phyloP scores from a whole-genome alignment of 345 rosid species.

The Dipteronia dyeriana region DNA sequence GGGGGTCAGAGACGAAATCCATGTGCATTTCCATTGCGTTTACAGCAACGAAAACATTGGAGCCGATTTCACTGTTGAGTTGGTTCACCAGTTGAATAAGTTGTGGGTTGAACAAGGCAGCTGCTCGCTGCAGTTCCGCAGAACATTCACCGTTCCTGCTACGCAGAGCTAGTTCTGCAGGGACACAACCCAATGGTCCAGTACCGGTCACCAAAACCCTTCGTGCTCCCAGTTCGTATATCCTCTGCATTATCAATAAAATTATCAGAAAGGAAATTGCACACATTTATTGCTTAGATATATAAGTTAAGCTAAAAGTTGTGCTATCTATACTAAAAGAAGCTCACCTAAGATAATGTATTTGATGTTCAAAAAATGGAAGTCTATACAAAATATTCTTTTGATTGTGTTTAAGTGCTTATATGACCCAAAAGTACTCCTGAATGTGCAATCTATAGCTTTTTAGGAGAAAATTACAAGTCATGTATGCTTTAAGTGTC shows the following conservation, averaged over 20 bases:
- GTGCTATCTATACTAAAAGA: not conserved
- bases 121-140: slow-evolving; percentile 57
- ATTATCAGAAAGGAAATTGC: too few species aligned
- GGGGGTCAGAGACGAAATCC: slow-evolving; percentile 63
- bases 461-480: not conserved
- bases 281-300: too few species aligned
- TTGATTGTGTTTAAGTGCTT: not conserved
- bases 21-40: slow-evolving; percentile 52
- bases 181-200: slow-evolving; percentile 85
- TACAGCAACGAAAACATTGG: slow-evolving; percentile 53
- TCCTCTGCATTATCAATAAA: slow-evolving; percentile 41
- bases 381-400: not conserved
- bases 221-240: slow-evolving; percentile 74
- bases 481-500: not conserved
- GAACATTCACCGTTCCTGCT: slow-evolving; percentile 75
- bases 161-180: slow-evolving; percentile 70
- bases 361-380: not conserved
- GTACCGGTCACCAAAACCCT: slow-evolving; percentile 83
- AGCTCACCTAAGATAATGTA: not conserved
- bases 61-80: slow-evolving; percentile 55
- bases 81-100: slow-evolving; percentile 48
- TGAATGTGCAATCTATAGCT: not conserved
- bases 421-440: not conserved
- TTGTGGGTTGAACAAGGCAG: slow-evolving; percentile 68
- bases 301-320: too few species aligned